These are phyloP conservation scores for Boletellus sp. DNA, from an alignment of 768 basidiomycete species.

Conservation along the genomic window DNA sequence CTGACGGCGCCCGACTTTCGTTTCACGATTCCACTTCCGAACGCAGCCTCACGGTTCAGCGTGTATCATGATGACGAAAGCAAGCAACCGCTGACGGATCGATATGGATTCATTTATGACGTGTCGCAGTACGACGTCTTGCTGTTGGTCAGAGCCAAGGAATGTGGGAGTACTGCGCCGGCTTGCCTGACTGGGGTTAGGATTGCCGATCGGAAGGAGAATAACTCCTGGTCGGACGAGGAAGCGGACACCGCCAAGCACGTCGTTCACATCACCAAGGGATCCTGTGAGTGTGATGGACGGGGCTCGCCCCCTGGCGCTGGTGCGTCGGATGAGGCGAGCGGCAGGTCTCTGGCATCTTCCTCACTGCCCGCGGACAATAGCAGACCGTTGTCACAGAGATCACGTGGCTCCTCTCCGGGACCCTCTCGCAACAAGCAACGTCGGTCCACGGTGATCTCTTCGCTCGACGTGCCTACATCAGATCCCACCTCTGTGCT, in stretches of 20 bases:
- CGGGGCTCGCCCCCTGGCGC: constrained; percentile 8
- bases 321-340: constrained; percentile 9
- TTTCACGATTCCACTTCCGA: constrained; percentile 60
- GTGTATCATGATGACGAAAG: constrained; percentile 49
- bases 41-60: constrained; percentile 53
- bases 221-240: constrained; percentile 73
- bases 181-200: constrained; percentile 85
- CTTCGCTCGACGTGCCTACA: constrained; percentile 21
- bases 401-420: constrained; percentile 38
- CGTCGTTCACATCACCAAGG: constrained; percentile 38
- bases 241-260: constrained; percentile 41
- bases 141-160: constrained; percentile 66
- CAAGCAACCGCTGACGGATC: constrained; percentile 69
- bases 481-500: constrained; percentile 48
- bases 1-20: constrained; percentile 72
- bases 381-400: constrained; percentile 25
- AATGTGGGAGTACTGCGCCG: constrained; percentile 72
- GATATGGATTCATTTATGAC: constrained; percentile 90
- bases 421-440: constrained; percentile 49
- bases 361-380: constrained; percentile 19
- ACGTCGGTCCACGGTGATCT: constrained; percentile 40
- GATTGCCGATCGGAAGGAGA: constrained; percentile 79
- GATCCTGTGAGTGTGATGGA: constrained; percentile 40
- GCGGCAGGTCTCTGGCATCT: constrained; percentile 8
- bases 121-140: constrained; percentile 77